Conservation (phyloP, 176 grass and related monocot genomes). For the Triticum turgidum region DNA sequence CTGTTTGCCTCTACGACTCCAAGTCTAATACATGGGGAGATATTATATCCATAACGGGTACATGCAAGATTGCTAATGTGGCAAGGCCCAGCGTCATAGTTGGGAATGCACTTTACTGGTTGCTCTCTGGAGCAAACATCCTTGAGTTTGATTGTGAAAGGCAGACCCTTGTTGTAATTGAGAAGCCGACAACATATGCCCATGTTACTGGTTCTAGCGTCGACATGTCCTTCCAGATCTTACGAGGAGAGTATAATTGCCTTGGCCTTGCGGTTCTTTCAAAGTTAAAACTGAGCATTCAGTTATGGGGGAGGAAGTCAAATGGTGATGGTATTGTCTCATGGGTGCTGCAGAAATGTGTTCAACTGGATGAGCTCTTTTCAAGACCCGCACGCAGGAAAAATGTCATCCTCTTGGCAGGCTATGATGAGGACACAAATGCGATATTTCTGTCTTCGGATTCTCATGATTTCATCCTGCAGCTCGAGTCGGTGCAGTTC, state of each 20-base stretch:
- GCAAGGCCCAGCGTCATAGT: background rate
- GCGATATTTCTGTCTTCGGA: background rate
- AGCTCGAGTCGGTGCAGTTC: background rate
- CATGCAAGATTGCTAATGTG: background rate
- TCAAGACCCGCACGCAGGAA: background rate
- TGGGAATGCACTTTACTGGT: background rate
- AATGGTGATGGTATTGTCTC: background rate
- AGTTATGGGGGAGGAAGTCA: background rate
- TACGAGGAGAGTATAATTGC: background rate
- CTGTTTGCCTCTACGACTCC: background rate
- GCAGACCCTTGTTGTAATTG: no score
- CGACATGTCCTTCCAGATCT: background rate
- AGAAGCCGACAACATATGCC: background rate
- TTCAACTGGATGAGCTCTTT: background rate
- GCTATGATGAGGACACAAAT: background rate
- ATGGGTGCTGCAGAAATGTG: background rate
- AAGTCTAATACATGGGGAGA: background rate
- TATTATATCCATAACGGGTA: background rate
- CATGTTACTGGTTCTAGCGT: background rate
- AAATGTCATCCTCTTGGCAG: background rate
- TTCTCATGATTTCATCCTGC: background rate
- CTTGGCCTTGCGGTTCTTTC: background rate
- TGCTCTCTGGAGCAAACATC: no score
- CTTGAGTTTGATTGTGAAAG: no score
- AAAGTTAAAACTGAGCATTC: background rate